Evolutionary conservation across 106 monocot genomes (phyloP).

Genomic region (Apostasia ramifera): DNA sequence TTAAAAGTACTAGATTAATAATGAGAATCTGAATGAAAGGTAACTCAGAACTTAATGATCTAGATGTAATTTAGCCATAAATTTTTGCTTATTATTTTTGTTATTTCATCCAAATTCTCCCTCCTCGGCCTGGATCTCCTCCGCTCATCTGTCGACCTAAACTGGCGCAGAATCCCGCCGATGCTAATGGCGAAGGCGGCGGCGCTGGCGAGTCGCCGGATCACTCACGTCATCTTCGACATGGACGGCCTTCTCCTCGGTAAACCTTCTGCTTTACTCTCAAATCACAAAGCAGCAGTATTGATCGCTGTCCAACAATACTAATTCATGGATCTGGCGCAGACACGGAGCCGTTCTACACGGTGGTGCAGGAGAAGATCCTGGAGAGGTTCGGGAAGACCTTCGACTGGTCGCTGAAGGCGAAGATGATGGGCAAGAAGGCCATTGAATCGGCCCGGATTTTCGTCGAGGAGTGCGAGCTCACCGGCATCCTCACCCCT

Average conservation of each 20-base stretch:
- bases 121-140: too few species aligned
- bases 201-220: constrained; percentile 2
- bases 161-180: constrained; percentile 3
- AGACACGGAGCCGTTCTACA: constrained; percentile 94
- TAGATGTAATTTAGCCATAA: too few species aligned
- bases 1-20: too few species aligned
- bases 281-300: not conserved
- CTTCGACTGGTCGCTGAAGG: constrained; percentile 93
- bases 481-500: constrained; percentile 53
- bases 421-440: constrained; percentile 95
- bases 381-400: constrained; percentile 79
- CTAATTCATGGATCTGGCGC: not conserved
- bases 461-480: constrained; percentile 68
- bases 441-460: constrained; percentile 77
- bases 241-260: constrained; percentile 98
- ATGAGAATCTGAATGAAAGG: too few species aligned
- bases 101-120: too few species aligned
- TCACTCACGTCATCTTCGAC: constrained; percentile 91
- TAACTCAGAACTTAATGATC: too few species aligned
- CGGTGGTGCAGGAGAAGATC: constrained; percentile 77
- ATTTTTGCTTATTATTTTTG: too few species aligned
- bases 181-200: constrained; percentile 3
- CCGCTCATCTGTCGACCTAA: not conserved
- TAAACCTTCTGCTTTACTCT: constrained; percentile 1
- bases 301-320: not conserved